phyloP scores from a whole-genome alignment of 768 basidiomycete species.

The Boletus sensibilis region DNA sequence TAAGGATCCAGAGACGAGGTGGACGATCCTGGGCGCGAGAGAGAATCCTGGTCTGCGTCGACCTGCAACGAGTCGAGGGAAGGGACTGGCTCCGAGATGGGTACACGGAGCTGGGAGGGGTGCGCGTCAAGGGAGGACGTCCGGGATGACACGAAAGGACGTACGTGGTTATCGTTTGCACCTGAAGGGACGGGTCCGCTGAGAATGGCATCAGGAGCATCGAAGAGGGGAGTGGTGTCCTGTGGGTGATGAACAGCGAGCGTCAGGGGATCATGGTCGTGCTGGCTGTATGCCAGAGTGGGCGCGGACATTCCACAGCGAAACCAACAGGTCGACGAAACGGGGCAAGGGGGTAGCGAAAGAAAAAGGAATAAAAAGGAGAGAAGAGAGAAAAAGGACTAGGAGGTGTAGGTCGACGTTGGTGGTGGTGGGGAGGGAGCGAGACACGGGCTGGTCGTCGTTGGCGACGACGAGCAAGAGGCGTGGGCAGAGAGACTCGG shows the following conservation, averaged over 20 bases:
- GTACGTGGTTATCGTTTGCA: slow-evolving; percentile 12
- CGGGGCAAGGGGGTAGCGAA: neutral
- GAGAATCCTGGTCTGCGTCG: slow-evolving; percentile 44
- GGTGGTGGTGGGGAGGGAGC: slow-evolving; percentile 29
- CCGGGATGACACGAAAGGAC: neutral
- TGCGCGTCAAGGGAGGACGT: slow-evolving; percentile 1
- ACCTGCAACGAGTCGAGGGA: slow-evolving; percentile 30
- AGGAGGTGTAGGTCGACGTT: neutral
- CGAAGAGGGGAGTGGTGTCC: slow-evolving; percentile 55
- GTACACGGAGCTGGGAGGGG: slow-evolving; percentile 43
- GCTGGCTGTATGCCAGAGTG: slow-evolving; percentile 38
- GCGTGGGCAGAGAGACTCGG: slow-evolving; percentile 31
- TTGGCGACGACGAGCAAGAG: slow-evolving; percentile 33
- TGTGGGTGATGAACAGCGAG: slow-evolving; percentile 2
- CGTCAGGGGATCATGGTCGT: slow-evolving; percentile 36
- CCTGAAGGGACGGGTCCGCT: slow-evolving; percentile 31
- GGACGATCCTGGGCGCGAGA: slow-evolving; percentile 69
- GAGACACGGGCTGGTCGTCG: slow-evolving; percentile 26
- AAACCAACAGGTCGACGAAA: neutral
- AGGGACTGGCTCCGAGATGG: slow-evolving; percentile 43
- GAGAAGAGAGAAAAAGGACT: slow-evolving; percentile 21
- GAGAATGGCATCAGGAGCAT: slow-evolving; percentile 37
- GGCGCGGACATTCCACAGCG: slow-evolving; percentile 41
- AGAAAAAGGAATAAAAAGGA: slow-evolving; percentile 7
- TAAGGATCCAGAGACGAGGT: slow-evolving; percentile 86